Conservation (phyloP, 2,329 filamentous ascomycete species). For the Aspergillus thermomutatus region DNA sequence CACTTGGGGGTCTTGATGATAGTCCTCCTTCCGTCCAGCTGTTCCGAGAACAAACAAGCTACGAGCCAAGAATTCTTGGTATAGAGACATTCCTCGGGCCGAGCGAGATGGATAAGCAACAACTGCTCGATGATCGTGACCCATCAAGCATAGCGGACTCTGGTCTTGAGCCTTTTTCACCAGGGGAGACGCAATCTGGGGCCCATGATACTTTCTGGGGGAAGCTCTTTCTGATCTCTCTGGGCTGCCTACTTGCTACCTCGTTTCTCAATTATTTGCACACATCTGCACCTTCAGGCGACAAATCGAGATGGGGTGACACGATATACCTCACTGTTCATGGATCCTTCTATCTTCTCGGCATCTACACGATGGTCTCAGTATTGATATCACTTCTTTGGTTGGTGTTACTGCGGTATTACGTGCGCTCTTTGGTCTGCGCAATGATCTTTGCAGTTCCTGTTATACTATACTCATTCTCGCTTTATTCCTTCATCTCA, state of each 20-base stretch:
- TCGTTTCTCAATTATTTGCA: slow-evolving; percentile 89
- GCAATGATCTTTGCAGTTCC: slow-evolving; percentile 81
- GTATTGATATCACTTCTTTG: slow-evolving; percentile 84
- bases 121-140: slow-evolving; percentile 43
- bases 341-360: slow-evolving; percentile 82
- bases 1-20: slow-evolving; percentile 44
- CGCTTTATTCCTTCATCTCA: slow-evolving; percentile 83
- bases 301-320: slow-evolving; percentile 71
- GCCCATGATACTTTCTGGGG: slow-evolving; percentile 89
- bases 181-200: slow-evolving; percentile 65
- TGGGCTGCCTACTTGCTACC: slow-evolving; percentile 81
- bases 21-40: slow-evolving; percentile 54
- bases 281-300: slow-evolving; percentile 67
- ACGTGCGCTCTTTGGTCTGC: slow-evolving; percentile 78
- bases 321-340: slow-evolving; percentile 90
- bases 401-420: slow-evolving; percentile 83
- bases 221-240: slow-evolving; percentile 79
- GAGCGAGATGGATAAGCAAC: slow-evolving; percentile 51
- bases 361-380: slow-evolving; percentile 87
- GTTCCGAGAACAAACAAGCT: slow-evolving; percentile 47
- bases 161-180: slow-evolving; percentile 55
- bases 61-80: slow-evolving; percentile 35
- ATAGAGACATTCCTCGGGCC: slow-evolving; percentile 45
- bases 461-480: slow-evolving; percentile 81
- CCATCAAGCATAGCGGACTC: slow-evolving; percentile 50